These are phyloP conservation scores for Penicillium ochrochloron DNA, from an alignment of 495 filamentous ascomycete genomes.

Conservation along the genomic window DNA sequence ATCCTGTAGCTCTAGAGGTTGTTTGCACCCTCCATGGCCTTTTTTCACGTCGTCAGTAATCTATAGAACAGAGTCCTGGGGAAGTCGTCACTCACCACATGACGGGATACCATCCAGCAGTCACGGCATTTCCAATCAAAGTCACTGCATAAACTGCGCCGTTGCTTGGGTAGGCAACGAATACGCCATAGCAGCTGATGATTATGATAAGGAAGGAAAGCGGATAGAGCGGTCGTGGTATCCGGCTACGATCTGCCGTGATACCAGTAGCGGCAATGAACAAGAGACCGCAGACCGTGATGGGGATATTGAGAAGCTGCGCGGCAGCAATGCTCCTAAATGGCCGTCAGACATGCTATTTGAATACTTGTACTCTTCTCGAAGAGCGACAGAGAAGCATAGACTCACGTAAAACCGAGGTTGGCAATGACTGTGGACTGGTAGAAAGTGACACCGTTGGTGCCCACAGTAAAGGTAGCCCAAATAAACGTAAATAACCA, in stretches of 20 bases:
- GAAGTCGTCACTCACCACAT: slow-evolving; percentile 32
- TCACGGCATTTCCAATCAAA: slow-evolving; percentile 37
- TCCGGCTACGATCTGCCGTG: slow-evolving; percentile 45
- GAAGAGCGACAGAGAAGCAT: neutral
- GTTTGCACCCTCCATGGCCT: slow-evolving; percentile 49
- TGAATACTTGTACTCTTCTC: neutral
- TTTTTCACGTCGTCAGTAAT: neutral
- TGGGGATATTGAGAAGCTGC: slow-evolving; percentile 45
- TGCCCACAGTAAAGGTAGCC: slow-evolving; percentile 48
- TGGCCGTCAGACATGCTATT: neutral
- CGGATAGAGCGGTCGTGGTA: slow-evolving; percentile 48
- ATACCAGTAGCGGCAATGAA: slow-evolving; percentile 43
- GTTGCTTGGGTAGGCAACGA: slow-evolving; percentile 45
- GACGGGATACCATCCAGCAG: slow-evolving; percentile 45
- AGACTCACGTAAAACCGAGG: slow-evolving; percentile 44
- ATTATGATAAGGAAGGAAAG: slow-evolving; percentile 47
- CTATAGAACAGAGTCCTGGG: neutral
- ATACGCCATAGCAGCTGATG: slow-evolving; percentile 45
- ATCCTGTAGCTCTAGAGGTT: slow-evolving; percentile 46
- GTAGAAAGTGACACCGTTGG: slow-evolving; percentile 48
- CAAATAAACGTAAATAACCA: slow-evolving; percentile 42
- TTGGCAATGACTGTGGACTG: slow-evolving; percentile 50
- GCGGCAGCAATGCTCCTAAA: slow-evolving; percentile 42
- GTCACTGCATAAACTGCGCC: slow-evolving; percentile 47
- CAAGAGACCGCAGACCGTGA: slow-evolving; percentile 41